Evolutionary conservation across 495 filamentous ascomycete species (phyloP), one percentile per base, ranked within the genome.

Genomic region (Massariosphaeria phaeospora): DNA sequence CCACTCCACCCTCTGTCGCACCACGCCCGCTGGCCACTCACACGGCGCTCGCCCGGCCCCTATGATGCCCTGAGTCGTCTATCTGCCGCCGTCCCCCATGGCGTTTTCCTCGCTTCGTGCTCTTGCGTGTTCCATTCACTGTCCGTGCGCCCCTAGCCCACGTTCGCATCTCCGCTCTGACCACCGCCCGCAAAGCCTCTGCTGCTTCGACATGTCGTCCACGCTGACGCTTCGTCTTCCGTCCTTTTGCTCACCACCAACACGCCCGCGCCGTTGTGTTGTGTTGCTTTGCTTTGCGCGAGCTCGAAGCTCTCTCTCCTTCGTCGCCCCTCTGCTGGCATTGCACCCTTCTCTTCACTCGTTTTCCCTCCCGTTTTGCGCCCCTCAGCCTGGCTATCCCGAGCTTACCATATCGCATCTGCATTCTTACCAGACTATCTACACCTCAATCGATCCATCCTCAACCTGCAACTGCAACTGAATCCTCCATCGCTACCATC

Each of bases 291-390:
- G 12, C 34, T 49, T 34, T 33, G 3, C 46, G 12, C 46, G 55
- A 45, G 55, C 55, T 58, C 40, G 55, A 58, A 40, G 55, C 55
- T 58, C 55, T n/a, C n/a, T 46, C 47, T 26, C 24, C 43, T 56
- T 56, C 36, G 24, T 42, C 2, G 15, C 12, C 29, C 2, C 24
- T 3, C 30, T 51, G 33, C 42, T 25, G 21, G 10, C 11, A 13
- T 38, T 51, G 39, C 15, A 27, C 12, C 27, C 47, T 46, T 58
- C 41, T 58, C 13, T 58, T 52, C 48, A 25, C 36, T 43, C 53
- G 36, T 49, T 57, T 29, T 8, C 29, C 5, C 40, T 44, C 36
- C 52, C 25, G 12, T 36, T 8, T 35, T 47, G 25, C 18, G 12
- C 29, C 18, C 52, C 21, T 21, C n/a, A 29, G 7, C 40, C 40